These are phyloP conservation scores for Pilasporangium apinafurcum DNA, from an alignment of 352 stramenopile genomes.

Conservation along the genomic window DNA sequence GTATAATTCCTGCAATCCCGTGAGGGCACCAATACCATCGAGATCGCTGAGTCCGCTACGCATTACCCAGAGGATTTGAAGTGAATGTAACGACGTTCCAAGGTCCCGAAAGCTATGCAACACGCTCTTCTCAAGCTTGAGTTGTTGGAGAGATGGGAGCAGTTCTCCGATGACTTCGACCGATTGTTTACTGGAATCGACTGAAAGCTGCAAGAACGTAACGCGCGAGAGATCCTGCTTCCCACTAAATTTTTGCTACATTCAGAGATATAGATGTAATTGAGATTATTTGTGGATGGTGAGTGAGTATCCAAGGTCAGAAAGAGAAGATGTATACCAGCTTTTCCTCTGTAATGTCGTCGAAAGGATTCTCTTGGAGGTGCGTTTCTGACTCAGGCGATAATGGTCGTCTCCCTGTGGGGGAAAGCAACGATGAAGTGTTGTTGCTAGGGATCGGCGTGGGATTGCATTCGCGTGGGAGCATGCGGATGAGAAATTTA, in stretches of 20 bases:
- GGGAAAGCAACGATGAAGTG: conserved; percentile 16
- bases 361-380: conserved; percentile 61
- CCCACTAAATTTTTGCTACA: conserved; percentile 51
- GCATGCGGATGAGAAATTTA: conserved; percentile 64
- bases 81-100: conserved; percentile 63
- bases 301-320: no score
- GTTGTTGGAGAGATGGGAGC: conserved; percentile 60
- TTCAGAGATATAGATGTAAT: neutral
- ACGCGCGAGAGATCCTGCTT: conserved; percentile 53
- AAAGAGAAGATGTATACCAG: conserved; percentile 23
- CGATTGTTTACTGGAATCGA: conserved; percentile 79
- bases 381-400: conserved; percentile 11
- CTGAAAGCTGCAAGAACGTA: conserved; percentile 46
- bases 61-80: conserved; percentile 61
- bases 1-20: conserved; percentile 71
- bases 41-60: conserved; percentile 70
- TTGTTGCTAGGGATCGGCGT: conserved; percentile 25
- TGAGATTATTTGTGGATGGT: neutral
- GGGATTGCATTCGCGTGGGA: conserved; percentile 67
- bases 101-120: conserved; percentile 78
- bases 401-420: conserved; percentile 2
- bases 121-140: conserved; percentile 56
- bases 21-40: conserved; percentile 79
- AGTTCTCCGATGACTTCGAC: conserved; percentile 74
- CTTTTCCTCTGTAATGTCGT: conserved; percentile 75